Evolutionary conservation across 331 rosid species (phyloP).

Genomic region (Telfairia occidentalis): DNA sequence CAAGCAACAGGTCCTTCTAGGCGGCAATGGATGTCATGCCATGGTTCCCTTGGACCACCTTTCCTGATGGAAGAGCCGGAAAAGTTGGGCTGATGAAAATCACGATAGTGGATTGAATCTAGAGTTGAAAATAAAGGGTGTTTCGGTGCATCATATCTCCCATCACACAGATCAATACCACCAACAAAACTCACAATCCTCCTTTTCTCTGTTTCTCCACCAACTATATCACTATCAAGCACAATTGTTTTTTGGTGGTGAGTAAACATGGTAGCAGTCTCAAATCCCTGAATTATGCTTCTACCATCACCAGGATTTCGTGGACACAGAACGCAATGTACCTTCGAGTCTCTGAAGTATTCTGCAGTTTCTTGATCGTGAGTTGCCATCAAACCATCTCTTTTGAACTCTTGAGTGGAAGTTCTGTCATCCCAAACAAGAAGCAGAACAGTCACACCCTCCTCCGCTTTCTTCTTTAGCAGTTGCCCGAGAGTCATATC

Average conservation of each 20-base stretch:
- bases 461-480: constrained; percentile 53
- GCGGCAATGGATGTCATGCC: constrained; percentile 84
- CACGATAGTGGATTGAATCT: constrained; percentile 31
- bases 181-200: constrained; percentile 57
- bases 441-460: constrained; percentile 57
- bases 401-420: constrained; percentile 27
- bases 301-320: constrained; percentile 54
- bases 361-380: constrained; percentile 54
- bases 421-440: constrained; percentile 82
- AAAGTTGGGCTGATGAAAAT: constrained; percentile 82
- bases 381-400: constrained; percentile 69
- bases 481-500: constrained; percentile 42
- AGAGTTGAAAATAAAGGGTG: constrained; percentile 63
- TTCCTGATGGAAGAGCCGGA: constrained; percentile 43
- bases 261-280: constrained; percentile 56
- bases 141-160: constrained; percentile 57
- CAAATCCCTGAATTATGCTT: constrained; percentile 49
- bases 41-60: constrained; percentile 94
- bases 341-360: constrained; percentile 45
- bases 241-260: constrained; percentile 73
- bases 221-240: constrained; percentile 30
- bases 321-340: constrained; percentile 53
- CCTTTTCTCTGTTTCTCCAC: constrained; percentile 22
- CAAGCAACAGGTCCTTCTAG: constrained; percentile 86
- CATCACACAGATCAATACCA: constrained; percentile 79